phyloP scores from a whole-genome alignment of 768 basidiomycete genomes.

The Agaricus blazei region DNA sequence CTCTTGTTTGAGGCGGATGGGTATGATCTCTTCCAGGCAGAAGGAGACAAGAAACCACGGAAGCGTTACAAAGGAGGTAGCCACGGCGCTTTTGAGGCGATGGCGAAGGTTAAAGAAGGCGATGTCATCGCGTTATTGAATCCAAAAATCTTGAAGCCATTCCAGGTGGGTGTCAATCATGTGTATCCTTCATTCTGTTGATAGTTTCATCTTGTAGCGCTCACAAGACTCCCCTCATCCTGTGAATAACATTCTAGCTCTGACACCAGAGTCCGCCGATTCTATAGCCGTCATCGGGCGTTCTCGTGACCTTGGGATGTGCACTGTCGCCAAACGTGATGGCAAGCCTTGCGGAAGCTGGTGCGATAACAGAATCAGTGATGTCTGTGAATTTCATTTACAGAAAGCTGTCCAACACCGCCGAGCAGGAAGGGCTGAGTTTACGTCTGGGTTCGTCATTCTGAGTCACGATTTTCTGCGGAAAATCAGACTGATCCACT shows the following conservation, averaged over 20 bases:
- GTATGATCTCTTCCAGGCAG: conserved; percentile 49
- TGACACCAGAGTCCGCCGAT: conserved; percentile 79
- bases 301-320: conserved; percentile 85
- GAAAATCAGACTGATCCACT: not conserved
- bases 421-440: conserved; percentile 80
- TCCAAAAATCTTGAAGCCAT: conserved; percentile 81
- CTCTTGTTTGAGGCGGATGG: conserved; percentile 86
- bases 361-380: conserved; percentile 85
- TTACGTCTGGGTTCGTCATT: conserved; percentile 65
- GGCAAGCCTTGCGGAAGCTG: conserved; percentile 81
- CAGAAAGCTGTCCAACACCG: conserved; percentile 72
- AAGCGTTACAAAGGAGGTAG: conserved; percentile 86
- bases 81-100: conserved; percentile 85
- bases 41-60: conserved; percentile 44
- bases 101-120: conserved; percentile 83
- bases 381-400: conserved; percentile 91
- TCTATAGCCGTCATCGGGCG: conserved; percentile 84
- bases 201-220: conserved; percentile 25
- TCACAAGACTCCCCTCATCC: conserved; percentile 64
- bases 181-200: not conserved
- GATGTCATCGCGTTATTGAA: conserved; percentile 89
- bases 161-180: conserved; percentile 49
- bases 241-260: conserved; percentile 73
- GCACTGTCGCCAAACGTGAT: conserved; percentile 70
- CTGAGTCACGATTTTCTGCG: not conserved